Percentiles rank a stretch among this genome's conserved stretches.
phyloP scores from a whole-genome alignment of 1,284 basidiomycete species.

The Trichosporon coremiiforme region DNA sequence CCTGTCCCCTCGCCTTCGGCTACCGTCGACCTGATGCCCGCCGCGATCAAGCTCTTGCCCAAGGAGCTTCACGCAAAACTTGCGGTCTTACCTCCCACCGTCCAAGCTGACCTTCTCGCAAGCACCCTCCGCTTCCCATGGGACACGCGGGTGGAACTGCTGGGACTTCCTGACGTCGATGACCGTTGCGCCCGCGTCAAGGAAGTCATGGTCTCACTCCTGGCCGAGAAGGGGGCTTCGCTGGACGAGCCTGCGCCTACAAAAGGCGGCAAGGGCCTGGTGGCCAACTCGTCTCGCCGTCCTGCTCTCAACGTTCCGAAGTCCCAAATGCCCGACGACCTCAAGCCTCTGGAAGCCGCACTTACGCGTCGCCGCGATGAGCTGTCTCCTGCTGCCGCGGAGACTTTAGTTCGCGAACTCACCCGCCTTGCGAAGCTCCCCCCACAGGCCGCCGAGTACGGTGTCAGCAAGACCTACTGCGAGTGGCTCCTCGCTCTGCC shows the following conservation, averaged over 20 bases:
- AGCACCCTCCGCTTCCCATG: slow-evolving; percentile 45
- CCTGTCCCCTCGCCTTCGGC: slow-evolving; percentile 37
- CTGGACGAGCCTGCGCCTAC: slow-evolving; percentile 17
- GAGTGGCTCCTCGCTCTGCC: slow-evolving; percentile 51
- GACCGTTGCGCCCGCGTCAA: slow-evolving; percentile 39
- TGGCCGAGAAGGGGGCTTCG: slow-evolving; percentile 34
- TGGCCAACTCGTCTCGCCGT: slow-evolving; percentile 8
- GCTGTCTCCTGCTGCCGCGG: slow-evolving; percentile 36
- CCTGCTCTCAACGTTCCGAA: slow-evolving; percentile 19
- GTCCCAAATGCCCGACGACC: slow-evolving; percentile 43
- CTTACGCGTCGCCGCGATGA: slow-evolving; percentile 35
- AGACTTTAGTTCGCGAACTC: slow-evolving; percentile 44
- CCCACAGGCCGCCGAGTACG: slow-evolving; percentile 51
- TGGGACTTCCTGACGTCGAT: slow-evolving; percentile 43
- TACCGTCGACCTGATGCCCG: slow-evolving; percentile 38
- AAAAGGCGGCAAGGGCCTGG: slow-evolving; percentile 12
- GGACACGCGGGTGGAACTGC: slow-evolving; percentile 45
- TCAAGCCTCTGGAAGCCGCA: slow-evolving; percentile 39
- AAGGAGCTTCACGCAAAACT: slow-evolving; percentile 43
- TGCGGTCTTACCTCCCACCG: slow-evolving; percentile 37
- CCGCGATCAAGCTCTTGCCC: slow-evolving; percentile 42
- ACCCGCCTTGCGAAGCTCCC: slow-evolving; percentile 45
- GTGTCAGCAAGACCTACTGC: slow-evolving; percentile 50
- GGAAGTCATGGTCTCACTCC: slow-evolving; percentile 36
- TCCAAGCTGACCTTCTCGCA: slow-evolving; percentile 49